Conservation (phyloP, 441 rosid genomes). For the Manihot esculenta region DNA sequence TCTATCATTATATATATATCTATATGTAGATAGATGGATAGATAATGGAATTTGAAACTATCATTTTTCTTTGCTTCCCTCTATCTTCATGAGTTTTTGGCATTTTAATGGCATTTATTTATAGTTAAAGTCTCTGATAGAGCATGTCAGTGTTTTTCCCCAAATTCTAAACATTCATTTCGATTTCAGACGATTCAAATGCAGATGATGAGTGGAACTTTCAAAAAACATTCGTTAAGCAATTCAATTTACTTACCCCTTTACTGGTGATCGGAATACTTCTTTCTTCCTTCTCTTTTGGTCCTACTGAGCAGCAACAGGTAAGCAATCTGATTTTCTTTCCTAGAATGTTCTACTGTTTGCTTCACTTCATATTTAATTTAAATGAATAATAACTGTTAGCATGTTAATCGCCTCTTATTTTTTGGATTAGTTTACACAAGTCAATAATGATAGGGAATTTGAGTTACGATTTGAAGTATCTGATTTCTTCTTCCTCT, state of each 20-base stretch:
- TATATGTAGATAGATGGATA: too few relatives aligned
- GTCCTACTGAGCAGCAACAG: conserved; percentile 55
- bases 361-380: background rate
- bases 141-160: background rate
- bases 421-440: background rate
- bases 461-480: background rate
- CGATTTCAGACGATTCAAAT: conserved; percentile 65
- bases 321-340: conserved; percentile 29
- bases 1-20: too few relatives aligned
- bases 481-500: background rate
- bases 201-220: conserved; percentile 48
- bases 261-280: conserved; percentile 54
- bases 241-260: conserved; percentile 48
- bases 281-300: conserved; percentile 47
- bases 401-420: conserved; percentile 5
- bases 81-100: background rate
- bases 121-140: background rate
- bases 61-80: background rate
- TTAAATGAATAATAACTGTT: background rate
- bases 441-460: background rate
- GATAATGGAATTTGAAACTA: background rate
- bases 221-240: conserved; percentile 46
- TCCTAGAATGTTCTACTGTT: background rate
- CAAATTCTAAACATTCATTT: conserved; percentile 3
- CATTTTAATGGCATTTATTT: background rate